Percentiles rank a stretch among this genome's conserved stretches.
Evolutionary conservation across 192 early-diverging fungal species (phyloP).

Genomic region (Podila horticola): DNA sequence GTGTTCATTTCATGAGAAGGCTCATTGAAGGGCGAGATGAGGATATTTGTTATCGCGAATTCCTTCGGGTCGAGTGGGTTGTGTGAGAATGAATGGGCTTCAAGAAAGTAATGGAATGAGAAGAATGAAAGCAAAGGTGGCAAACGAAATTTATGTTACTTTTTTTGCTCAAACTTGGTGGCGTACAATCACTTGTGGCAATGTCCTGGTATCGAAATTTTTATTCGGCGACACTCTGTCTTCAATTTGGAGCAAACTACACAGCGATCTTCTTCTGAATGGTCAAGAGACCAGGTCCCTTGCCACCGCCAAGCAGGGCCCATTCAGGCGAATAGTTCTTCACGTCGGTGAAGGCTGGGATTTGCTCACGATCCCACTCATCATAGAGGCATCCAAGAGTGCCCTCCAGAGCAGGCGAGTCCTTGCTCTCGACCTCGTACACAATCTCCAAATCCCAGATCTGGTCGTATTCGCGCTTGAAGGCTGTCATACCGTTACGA

Average conservation of each 20-base stretch:
- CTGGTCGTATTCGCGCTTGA: slow-evolving; percentile 34
- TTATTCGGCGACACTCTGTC: too few species aligned
- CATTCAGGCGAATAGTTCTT: slow-evolving; percentile 47
- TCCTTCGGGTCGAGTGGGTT: too few species aligned
- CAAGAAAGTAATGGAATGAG: too few species aligned
- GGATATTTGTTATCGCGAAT: too few species aligned
- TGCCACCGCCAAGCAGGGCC: slow-evolving; percentile 49
- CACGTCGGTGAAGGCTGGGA: slow-evolving; percentile 58
- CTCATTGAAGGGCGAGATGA: neutral
- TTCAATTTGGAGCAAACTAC: neutral
- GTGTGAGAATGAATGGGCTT: too few species aligned
- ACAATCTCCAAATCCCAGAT: slow-evolving; percentile 17
- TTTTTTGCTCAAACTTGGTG: too few species aligned
- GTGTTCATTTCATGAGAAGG: slow-evolving; percentile 9
- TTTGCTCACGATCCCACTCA: slow-evolving; percentile 58
- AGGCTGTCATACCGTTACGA: slow-evolving; percentile 11
- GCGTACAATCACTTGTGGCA: too few species aligned
- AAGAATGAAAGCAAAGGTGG: too few species aligned
- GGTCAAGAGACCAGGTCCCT: slow-evolving; percentile 40
- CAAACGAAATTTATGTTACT: too few species aligned
- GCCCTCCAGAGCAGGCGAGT: slow-evolving; percentile 30
- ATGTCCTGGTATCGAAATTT: too few species aligned
- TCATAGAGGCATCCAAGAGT: slow-evolving; percentile 58
- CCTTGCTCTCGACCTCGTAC: slow-evolving; percentile 27
- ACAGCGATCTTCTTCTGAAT: slow-evolving; percentile 34